Evolutionary conservation across 257 asterid genomes (phyloP).

Genomic region (Fraxinus anomala): DNA sequence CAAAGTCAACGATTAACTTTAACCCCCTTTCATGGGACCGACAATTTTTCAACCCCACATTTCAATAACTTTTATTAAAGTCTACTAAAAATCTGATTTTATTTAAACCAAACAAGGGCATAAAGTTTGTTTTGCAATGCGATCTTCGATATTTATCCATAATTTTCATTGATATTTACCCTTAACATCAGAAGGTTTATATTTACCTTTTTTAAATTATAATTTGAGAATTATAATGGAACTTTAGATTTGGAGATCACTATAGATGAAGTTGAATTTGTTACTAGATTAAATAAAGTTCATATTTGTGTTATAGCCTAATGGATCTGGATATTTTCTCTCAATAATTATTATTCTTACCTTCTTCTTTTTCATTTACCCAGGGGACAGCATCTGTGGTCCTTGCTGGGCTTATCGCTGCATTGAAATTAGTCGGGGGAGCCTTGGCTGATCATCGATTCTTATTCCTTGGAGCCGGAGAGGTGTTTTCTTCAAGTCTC

Average conservation of each 20-base stretch:
- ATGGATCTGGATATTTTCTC: neutral
- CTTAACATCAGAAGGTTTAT: neutral
- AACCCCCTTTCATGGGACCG: too few relatives aligned
- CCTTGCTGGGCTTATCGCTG: conserved; percentile 85
- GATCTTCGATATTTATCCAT: neutral
- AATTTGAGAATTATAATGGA: neutral
- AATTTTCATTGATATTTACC: neutral
- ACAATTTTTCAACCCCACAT: too few relatives aligned
- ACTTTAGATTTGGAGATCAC: neutral
- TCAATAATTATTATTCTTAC: conserved; percentile 4
- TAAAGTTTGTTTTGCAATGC: neutral
- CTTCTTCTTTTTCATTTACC: neutral
- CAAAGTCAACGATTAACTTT: too few relatives aligned
- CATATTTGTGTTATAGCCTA: neutral
- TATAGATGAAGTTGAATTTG: neutral
- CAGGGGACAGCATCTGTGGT: conserved; percentile 99
- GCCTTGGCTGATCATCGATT: conserved; percentile 80
- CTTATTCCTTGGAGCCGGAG: conserved; percentile 97
- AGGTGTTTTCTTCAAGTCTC: conserved; percentile 45
- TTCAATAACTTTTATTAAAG: too few relatives aligned
- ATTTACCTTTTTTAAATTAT: conserved; percentile 2
- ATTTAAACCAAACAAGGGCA: too few relatives aligned
- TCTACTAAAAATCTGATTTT: too few relatives aligned
- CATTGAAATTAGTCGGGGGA: conserved; percentile 80
- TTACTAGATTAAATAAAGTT: neutral